Conservation (phyloP, 2,329 filamentous ascomycete species). For the Emergomyces pasteurianus region DNA sequence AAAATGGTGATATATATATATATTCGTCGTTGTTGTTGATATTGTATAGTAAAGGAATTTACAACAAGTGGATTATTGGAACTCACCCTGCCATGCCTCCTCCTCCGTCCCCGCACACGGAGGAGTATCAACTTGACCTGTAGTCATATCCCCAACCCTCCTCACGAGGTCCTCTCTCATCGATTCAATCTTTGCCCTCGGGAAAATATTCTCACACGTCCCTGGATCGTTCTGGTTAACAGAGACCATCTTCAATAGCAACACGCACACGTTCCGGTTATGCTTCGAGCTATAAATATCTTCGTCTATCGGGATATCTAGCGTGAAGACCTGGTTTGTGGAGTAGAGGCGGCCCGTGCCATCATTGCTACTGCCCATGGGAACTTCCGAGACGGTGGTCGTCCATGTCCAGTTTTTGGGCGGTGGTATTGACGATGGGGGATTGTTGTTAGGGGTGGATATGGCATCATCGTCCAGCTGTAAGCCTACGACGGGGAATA, state of each 20-base stretch:
- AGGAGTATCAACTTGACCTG: not conserved
- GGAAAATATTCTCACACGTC: not conserved
- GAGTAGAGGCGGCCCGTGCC: not conserved
- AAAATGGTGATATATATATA: not conserved
- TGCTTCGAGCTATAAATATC: not conserved
- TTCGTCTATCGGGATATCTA: slow-evolving; percentile 1
- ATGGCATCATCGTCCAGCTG: not conserved
- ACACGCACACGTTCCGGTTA: slow-evolving; percentile 4
- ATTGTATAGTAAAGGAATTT: not conserved
- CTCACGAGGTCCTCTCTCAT: not conserved
- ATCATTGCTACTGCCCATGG: not conserved
- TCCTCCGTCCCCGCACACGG: slow-evolving; percentile 3
- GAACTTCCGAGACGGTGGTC: not conserved
- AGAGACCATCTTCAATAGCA: not conserved
- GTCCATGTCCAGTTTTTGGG: not conserved
- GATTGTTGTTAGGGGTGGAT: not conserved
- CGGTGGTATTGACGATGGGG: not conserved
- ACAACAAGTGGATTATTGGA: no score
- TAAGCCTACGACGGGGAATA: not conserved
- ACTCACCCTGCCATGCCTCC: not conserved
- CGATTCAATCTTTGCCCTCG: not conserved
- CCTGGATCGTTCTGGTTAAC: not conserved
- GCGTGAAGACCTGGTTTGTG: slow-evolving; percentile 2
- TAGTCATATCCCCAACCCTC: not conserved
- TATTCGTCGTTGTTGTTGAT: no score